Evolutionary conservation across 805 yeast species (phyloP).

Genomic region (Candida sonorensis): DNA sequence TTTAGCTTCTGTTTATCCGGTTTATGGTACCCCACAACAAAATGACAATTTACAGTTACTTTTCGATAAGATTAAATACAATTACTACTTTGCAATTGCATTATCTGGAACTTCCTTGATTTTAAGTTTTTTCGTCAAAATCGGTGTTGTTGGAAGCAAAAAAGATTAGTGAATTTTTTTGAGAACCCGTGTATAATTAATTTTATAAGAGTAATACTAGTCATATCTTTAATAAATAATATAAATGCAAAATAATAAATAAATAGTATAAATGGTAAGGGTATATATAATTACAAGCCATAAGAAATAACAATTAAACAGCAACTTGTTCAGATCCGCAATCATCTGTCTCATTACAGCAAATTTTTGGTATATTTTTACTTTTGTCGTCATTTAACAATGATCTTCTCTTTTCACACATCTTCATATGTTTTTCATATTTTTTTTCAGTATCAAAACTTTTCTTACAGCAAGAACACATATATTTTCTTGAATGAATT

Average conservation of each 20-base stretch:
- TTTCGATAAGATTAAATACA: slow-evolving; percentile 29
- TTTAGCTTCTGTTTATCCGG: slow-evolving; percentile 26
- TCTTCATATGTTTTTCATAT: slow-evolving; percentile 32
- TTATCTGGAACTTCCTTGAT: slow-evolving; percentile 24
- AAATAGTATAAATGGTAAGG: too few species aligned
- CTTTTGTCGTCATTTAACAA: too few species aligned
- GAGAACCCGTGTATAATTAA: too few species aligned
- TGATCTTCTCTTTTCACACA: slow-evolving; percentile 13
- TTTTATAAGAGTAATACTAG: too few species aligned
- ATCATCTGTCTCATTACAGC: too few species aligned
- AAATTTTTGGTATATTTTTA: too few species aligned
- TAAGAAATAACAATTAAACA: too few species aligned
- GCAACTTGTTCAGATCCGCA: too few species aligned
- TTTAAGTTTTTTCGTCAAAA: slow-evolving; percentile 26
- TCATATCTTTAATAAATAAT: not conserved
- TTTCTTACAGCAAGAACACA: slow-evolving; percentile 46
- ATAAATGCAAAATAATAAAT: too few species aligned
- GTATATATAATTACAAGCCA: too few species aligned
- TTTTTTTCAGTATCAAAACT: slow-evolving; percentile 42
- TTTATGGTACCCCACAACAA: slow-evolving; percentile 25
- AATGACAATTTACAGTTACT: slow-evolving; percentile 16
- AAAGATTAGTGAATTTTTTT: slow-evolving; percentile 3
- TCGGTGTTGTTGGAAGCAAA: slow-evolving; percentile 30
- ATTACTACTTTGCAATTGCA: slow-evolving; percentile 35
- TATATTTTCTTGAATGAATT: slow-evolving; percentile 54